Base-by-base conservation (phyloP, 2,329 filamentous ascomycete genomes). In the Leptodontidium sp. region DNA sequence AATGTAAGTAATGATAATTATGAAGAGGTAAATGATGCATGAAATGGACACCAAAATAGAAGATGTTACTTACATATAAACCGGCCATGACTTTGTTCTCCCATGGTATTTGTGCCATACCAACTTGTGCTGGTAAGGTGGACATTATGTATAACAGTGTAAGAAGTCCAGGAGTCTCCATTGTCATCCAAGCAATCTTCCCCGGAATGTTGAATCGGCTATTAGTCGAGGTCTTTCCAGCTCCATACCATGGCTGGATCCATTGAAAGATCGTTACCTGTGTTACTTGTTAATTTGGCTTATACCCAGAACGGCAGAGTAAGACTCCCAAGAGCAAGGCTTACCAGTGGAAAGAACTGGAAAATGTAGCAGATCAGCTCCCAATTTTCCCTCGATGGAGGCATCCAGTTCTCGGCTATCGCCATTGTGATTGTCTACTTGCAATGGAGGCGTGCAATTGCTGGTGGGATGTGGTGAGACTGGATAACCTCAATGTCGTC, bases 121-220 rank as follows among this genome's bases (percentile, higher is more conserved):
- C 87, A 64, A 87, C 80, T 74, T 87, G 81, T 1, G 79, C 75
- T 1, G 92, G 89, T 29, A 97, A 84, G 17, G 86, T 88, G 73
- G 82, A 85, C 86, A 97, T 91, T 74, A 91, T 88, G 82, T 97
- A 98, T 66, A 96, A 80, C 68, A 98, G 82, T 14, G 90, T 91
- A 43, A 93, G 76, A 77, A 94, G 90, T 17, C 93, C 93, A 0
- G 92, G 90, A 15, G 87, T 83, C 80, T 99, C 96, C 93, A 98
- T 98, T 2, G 90, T 87, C 66, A 92, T 86, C 96, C 96, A 99
- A 68, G 89, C 94, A 71, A 93, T 83, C 75, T 92, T 93, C 70
- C 96, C 96, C 1, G 94, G 93, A n/a, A 98, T 80, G 81, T 99
- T 99, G 78, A 96, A 84, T 14, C 82, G 82, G 75, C 91, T 94